phyloP scores from a whole-genome alignment of 2,329 filamentous ascomycete species.

The Botrytis tulipae region DNA sequence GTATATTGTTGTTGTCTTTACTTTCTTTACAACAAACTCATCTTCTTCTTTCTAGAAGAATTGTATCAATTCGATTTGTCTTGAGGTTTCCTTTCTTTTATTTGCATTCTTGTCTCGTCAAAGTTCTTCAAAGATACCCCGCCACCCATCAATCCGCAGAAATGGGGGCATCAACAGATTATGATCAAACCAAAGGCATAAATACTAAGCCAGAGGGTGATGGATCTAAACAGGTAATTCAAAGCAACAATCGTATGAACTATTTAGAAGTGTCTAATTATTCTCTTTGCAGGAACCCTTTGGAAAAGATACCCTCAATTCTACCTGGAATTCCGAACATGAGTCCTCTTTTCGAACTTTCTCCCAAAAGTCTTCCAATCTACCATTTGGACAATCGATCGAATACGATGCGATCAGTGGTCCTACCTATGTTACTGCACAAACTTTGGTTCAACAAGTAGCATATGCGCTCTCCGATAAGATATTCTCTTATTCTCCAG shows the following conservation, averaged over 20 bases:
- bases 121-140: constrained; percentile 12
- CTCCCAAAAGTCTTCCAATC: constrained; percentile 46
- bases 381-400: constrained; percentile 58
- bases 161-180: constrained; percentile 34
- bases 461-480: constrained; percentile 95
- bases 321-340: constrained; percentile 36
- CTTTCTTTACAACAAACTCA: not conserved
- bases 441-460: constrained; percentile 92
- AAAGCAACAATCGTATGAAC: constrained; percentile 27
- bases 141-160: constrained; percentile 10
- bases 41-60: not conserved
- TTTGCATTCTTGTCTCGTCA: not conserved
- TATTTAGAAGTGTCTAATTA: constrained; percentile 8
- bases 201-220: constrained; percentile 35
- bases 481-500: constrained; percentile 94
- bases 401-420: constrained; percentile 67
- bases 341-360: constrained; percentile 35
- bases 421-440: constrained; percentile 88
- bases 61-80: constrained; percentile 9
- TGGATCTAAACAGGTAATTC: constrained; percentile 26
- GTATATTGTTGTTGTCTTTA: not conserved
- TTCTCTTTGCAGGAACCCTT: constrained; percentile 30
- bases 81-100: not conserved
- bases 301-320: constrained; percentile 32
- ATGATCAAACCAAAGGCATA: constrained; percentile 26